Evolutionary conservation across 495 filamentous ascomycete genomes (phyloP), one percentile per base, ranked within the genome.

Genomic region (Collariella sp.): DNA sequence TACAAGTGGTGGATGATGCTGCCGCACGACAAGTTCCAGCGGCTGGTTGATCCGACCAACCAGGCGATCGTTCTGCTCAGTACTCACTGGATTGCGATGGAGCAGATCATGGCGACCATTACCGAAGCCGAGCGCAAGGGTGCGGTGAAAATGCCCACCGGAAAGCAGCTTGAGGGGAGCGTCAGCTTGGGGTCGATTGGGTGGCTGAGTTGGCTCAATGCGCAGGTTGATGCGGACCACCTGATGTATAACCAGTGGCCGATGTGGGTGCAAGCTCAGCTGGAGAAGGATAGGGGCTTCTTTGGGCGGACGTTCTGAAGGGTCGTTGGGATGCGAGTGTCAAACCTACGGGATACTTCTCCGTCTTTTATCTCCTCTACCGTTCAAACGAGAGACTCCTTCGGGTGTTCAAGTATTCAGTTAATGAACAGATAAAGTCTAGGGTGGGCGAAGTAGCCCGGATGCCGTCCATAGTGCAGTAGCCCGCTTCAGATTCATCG

Each of bases 61-160:
- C 69, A 72, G 54, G 63, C 74, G 12, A 67, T 69, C 6, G 62
- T 77, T 36, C 62, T 83, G n/a, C 61, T 85, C 7, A 73, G 76
- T 13, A 56, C 79, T 34, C 82, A 84, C 68, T 83, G 79, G 68
- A 74, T 83, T 38, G 71, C 78, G 7, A 47, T 83, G 16, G 77
- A 81, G 63, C 68, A 76, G 47, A 73, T 83, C 62, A 77, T 83
- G 76, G 72, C 70, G 5, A 72, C 71, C 35, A 69, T 79, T 33
- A 71, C 65, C 9, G 61, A 67, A 23, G 56, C 55, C 23, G 68
- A 76, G 59, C 39, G 52, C 31, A 52, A 24, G 16, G 57, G 15
- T 7, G 19, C 43, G 9, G 54, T 36, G 7, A 58, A 63, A 46
- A 35, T 36, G 50, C 55, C 60, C 23, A 31, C 41, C 9, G n/a